Evolutionary conservation across 257 asterid species (phyloP), one percentile per base, ranked within the genome.

Genomic region (Euphrasia confusa): DNA sequence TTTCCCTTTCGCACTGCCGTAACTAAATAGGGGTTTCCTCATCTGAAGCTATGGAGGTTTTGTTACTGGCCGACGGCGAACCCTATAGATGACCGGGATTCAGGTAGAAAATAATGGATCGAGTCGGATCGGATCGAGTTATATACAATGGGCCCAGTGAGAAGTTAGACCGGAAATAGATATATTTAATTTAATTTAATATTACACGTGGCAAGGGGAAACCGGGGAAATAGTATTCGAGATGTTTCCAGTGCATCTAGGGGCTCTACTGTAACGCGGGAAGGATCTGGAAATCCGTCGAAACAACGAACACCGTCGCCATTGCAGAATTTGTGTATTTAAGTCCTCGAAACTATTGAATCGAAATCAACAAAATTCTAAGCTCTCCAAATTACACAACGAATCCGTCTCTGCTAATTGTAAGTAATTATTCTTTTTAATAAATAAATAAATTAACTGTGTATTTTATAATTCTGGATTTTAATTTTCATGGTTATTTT

Each of bases 201-300:
- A 11, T 49, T 15, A 64, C 69, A 77, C 78, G 77, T 73, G 71
- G 74, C 77, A 69, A 17, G 44, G 24, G 24, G 0, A 21, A 21
- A 21, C 24, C 24, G 24, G 24, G 24, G 24, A 21, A 21, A 21
- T 21, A 21, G 10, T 15, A 7, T 9, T 57, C 86, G 10, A 72
- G 80, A 80, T 63, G 47, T 39, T 70, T 77, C 80, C 72, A 58
- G 68, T 2, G 14, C 48, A 10, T 47, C 72, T 61, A 65, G 67
- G 35, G 61, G 49, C 54, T 21, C 24, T 21, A 21, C 24, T 21
- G 24, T 21, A 21, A 21, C 72, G 83, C 89, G 79, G 75, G 92
- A 85, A 81, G 63, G 68, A 57, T 88, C 96, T 83, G 71, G 96
- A 87, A 81, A 33, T 24, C 71, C 28, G 77, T 11, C 60, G 10